These are phyloP conservation scores for Sedum album DNA, from an alignment of 164 flowering plant genomes.

Conservation along the genomic window DNA sequence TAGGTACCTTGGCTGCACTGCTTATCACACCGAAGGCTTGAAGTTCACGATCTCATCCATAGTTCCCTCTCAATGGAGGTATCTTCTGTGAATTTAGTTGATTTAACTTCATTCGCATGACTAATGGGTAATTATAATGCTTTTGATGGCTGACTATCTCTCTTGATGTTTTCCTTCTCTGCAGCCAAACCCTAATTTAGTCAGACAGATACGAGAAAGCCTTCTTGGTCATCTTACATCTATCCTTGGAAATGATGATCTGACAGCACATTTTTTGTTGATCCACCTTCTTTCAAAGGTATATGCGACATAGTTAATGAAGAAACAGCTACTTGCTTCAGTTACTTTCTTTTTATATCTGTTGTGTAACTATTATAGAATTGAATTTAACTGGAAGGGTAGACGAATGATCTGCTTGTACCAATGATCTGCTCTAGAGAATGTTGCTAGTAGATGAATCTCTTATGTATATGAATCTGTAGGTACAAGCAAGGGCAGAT, in stretches of 20 bases:
- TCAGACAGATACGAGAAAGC: constrained; percentile 53
- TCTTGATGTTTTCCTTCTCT: constrained; percentile 2
- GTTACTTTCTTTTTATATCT: background rate
- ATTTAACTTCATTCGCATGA: background rate
- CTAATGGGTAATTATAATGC: too few species aligned
- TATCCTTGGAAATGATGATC: constrained; percentile 77
- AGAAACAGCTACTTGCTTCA: background rate
- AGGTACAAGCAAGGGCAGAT: constrained; percentile 81
- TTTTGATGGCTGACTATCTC: too few species aligned
- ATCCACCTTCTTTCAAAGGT: constrained; percentile 89
- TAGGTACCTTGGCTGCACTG: constrained; percentile 61
- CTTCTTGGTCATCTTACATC: too few species aligned
- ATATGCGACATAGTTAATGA: constrained; percentile 2
- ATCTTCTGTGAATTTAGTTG: background rate
- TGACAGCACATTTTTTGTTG: constrained; percentile 75
- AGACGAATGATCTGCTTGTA: background rate
- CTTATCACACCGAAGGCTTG: constrained; percentile 56
- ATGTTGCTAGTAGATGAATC: background rate
- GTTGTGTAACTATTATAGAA: background rate
- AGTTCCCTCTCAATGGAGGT: constrained; percentile 47
- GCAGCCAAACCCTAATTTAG: constrained; percentile 44
- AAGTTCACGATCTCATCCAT: constrained; percentile 34
- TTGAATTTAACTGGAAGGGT: background rate
- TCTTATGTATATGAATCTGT: constrained; percentile 4
- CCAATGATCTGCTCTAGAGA: background rate